These are phyloP conservation scores for Pythium coloratum DNA, from an alignment of 352 stramenopile species.

Conservation along the genomic window DNA sequence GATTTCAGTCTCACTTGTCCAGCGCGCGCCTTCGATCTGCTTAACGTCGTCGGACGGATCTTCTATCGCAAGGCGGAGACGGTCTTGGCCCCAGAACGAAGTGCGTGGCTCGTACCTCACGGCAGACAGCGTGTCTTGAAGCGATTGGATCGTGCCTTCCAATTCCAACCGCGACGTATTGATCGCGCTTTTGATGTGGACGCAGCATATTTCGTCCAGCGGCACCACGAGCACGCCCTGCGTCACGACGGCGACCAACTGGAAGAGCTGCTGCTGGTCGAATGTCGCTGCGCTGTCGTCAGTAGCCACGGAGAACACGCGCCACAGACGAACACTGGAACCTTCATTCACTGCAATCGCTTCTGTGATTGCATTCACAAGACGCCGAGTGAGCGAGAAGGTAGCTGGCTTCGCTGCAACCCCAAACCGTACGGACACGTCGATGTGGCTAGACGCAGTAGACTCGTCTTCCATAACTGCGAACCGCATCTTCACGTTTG, in stretches of 20 bases:
- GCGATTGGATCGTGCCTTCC: slow-evolving; percentile 12
- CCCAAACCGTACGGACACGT: background rate
- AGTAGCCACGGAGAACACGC: background rate
- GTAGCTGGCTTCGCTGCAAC: background rate
- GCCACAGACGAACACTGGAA: background rate
- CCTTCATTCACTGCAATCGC: slow-evolving; percentile 7
- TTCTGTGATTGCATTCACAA: background rate
- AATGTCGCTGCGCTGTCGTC: background rate
- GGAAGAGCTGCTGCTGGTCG: slow-evolving; percentile 4
- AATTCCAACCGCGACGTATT: slow-evolving; percentile 1
- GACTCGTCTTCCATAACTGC: background rate
- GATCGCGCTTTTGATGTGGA: slow-evolving; percentile 11
- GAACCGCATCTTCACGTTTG: background rate
- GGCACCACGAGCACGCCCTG: slow-evolving; percentile 9
- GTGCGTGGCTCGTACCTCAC: slow-evolving; percentile 19
- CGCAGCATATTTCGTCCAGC: slow-evolving; percentile 12
- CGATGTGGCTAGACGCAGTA: background rate
- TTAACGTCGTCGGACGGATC: background rate
- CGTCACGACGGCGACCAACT: background rate
- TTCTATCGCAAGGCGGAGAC: slow-evolving; percentile 1
- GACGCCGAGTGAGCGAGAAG: background rate
- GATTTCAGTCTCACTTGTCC: slow-evolving; percentile 4
- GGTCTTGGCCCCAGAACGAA: slow-evolving; percentile 25
- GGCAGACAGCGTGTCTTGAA: slow-evolving; percentile 6
- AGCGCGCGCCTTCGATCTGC: background rate